A percentile compares a stretch with the other conserved stretches of the same genome.
Evolutionary conservation across 176 grass and related monocot species (phyloP).

Genomic region (Triticum timopheevii): DNA sequence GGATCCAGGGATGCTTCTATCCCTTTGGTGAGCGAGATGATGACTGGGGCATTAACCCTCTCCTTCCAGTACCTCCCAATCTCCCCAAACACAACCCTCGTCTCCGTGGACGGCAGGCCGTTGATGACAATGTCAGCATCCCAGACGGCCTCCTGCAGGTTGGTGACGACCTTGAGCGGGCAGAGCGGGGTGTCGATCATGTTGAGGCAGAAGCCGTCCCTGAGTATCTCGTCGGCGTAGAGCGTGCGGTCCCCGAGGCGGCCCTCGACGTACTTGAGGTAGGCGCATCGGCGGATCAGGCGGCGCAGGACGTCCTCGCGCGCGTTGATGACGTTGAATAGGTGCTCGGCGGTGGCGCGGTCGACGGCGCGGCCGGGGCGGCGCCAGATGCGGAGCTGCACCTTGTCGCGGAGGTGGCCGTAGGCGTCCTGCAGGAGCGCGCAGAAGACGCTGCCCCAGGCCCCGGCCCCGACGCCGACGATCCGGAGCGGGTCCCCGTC

Average conservation of each 20-base stretch:
- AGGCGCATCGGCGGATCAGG: conserved; percentile 71
- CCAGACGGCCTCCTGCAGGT: conserved; percentile 97
- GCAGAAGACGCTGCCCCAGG: conserved; percentile 94
- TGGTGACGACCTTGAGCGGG: conserved; percentile 96
- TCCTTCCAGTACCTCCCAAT: conserved; percentile 93
- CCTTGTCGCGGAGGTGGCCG: conserved; percentile 88
- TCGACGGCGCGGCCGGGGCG: conserved; percentile 75
- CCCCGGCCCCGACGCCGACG: conserved; percentile 83
- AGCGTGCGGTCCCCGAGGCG: conserved; percentile 83
- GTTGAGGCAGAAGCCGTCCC: conserved; percentile 95
- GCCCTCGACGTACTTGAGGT: conserved; percentile 95
- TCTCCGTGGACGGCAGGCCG: conserved; percentile 88
- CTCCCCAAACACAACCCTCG: conserved; percentile 83
- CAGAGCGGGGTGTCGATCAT: conserved; percentile 96
- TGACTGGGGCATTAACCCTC: conserved; percentile 63
- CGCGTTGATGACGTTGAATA: conserved; percentile 96
- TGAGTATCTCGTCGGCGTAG: conserved; percentile 92
- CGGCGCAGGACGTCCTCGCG: conserved; percentile 89
- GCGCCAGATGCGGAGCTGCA: conserved; percentile 91
- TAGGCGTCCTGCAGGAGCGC: conserved; percentile 95
- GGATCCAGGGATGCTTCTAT: conserved; percentile 88
- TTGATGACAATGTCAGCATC: conserved; percentile 96
- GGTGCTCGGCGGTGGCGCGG: conserved; percentile 72
- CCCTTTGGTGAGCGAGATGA: conserved; percentile 91
- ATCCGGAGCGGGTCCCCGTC: conserved; percentile 81